These are phyloP conservation scores for Hyphodiscus hymeniophilus DNA, from an alignment of 495 filamentous ascomycete genomes.

Conservation along the genomic window DNA sequence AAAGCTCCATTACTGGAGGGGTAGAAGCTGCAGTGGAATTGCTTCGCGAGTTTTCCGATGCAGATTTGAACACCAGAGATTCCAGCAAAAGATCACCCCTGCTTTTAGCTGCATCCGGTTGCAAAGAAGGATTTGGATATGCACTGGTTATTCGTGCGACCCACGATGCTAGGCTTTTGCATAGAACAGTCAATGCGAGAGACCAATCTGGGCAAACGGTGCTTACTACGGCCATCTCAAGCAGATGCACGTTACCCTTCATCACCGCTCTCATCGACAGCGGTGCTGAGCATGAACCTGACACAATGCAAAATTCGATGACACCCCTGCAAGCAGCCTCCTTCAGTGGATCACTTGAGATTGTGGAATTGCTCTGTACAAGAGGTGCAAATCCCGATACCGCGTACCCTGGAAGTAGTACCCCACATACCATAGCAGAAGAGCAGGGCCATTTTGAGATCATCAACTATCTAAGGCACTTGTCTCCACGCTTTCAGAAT, in stretches of 20 bases:
- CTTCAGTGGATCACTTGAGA: not conserved
- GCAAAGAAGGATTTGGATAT: too few relatives aligned
- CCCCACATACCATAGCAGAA: not conserved
- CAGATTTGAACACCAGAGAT: too few relatives aligned
- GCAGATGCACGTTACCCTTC: not conserved
- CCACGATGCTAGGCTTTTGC: too few relatives aligned
- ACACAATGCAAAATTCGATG: not conserved
- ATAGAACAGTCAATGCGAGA: not conserved
- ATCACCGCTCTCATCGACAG: not conserved
- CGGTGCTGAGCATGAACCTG: conserved; percentile 1
- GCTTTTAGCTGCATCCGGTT: too few relatives aligned
- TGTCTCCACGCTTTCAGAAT: too few relatives aligned
- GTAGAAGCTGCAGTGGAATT: not conserved
- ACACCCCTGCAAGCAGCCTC: conserved; percentile 1
- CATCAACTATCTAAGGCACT: too few relatives aligned
- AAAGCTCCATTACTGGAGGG: not conserved
- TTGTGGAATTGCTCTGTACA: not conserved
- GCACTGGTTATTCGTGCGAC: too few relatives aligned
- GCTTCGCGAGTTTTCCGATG: too few relatives aligned
- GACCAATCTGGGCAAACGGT: not conserved
- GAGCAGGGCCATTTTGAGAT: not conserved
- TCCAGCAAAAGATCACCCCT: too few relatives aligned
- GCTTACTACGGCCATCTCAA: not conserved
- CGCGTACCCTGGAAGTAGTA: not conserved
- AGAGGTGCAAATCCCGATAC: not conserved